Evolutionary conservation across 768 basidiomycete genomes (phyloP).

Genomic region (Arthromyces matolae): DNA sequence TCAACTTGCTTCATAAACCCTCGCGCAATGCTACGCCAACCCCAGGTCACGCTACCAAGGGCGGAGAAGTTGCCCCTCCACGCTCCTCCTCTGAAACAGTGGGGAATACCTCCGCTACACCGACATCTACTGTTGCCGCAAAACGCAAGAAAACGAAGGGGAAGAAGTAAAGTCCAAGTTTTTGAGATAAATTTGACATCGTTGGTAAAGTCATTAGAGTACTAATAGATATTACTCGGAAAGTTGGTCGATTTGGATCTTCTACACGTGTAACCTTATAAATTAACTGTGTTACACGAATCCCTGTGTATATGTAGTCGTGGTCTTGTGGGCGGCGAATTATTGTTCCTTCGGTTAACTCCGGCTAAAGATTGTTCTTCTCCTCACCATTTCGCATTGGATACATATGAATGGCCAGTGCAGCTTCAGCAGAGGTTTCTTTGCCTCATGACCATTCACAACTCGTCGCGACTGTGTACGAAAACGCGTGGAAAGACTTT

Average conservation of each 20-base stretch:
- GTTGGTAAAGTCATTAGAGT: background rate
- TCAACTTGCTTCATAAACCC: slow-evolving; percentile 58
- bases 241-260: background rate
- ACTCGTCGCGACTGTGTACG: slow-evolving; percentile 12
- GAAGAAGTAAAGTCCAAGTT: slow-evolving; percentile 3
- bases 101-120: slow-evolving; percentile 3
- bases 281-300: background rate
- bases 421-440: background rate
- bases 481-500: slow-evolving; percentile 17
- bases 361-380: background rate
- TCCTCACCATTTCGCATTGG: background rate
- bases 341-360: background rate
- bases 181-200: background rate
- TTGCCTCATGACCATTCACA: background rate
- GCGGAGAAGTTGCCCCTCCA: background rate
- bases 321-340: background rate
- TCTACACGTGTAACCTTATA: background rate
- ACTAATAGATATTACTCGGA: background rate
- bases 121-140: slow-evolving; percentile 8
- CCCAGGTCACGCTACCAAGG: background rate
- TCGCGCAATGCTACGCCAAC: slow-evolving; percentile 1
- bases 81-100: background rate
- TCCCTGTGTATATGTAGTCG: background rate
- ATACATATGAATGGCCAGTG: slow-evolving; percentile 4
- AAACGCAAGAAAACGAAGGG: slow-evolving; percentile 16